phyloP scores from a whole-genome alignment of 2,329 filamentous ascomycete species.

The Penicillium sp. region DNA sequence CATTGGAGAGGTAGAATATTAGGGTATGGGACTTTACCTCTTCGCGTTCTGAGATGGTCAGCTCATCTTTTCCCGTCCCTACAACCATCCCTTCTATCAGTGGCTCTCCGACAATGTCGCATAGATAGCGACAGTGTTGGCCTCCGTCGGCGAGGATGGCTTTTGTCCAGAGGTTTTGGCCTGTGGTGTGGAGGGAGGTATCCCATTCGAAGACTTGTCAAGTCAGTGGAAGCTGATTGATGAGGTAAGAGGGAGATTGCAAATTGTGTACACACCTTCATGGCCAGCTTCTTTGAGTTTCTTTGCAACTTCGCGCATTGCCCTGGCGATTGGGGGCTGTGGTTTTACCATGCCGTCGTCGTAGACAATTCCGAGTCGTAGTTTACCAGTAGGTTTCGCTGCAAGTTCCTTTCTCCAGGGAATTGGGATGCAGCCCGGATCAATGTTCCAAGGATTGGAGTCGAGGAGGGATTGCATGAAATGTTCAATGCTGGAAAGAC shows the following conservation, averaged over 20 bases:
- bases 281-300: conserved; percentile 50
- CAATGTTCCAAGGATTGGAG: conserved; percentile 24
- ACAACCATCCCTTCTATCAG: conserved; percentile 29
- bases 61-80: too few species aligned
- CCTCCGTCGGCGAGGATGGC: conserved; percentile 28
- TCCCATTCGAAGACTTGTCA: conserved; percentile 24
- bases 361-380: conserved; percentile 53
- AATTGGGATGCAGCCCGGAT: conserved; percentile 37
- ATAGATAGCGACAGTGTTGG: conserved; percentile 19
- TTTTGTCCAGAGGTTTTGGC: conserved; percentile 23
- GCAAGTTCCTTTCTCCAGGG: conserved; percentile 22
- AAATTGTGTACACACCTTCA: conserved; percentile 31
- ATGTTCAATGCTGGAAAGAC: conserved; percentile 19
- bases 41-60: too few species aligned
- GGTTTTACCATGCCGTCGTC: conserved; percentile 52
- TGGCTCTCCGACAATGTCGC: conserved; percentile 23
- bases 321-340: conserved; percentile 52
- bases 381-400: conserved; percentile 36
- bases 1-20: too few species aligned
- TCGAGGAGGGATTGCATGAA: conserved; percentile 23
- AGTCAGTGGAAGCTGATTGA: background rate
- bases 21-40: too few species aligned
- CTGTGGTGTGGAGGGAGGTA: conserved; percentile 21
- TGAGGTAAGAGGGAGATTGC: too few species aligned
- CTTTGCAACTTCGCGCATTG: conserved; percentile 46